Conservation (phyloP, 192 early-diverging fungal genomes). For the Jimgerdemannia flammicorona region DNA sequence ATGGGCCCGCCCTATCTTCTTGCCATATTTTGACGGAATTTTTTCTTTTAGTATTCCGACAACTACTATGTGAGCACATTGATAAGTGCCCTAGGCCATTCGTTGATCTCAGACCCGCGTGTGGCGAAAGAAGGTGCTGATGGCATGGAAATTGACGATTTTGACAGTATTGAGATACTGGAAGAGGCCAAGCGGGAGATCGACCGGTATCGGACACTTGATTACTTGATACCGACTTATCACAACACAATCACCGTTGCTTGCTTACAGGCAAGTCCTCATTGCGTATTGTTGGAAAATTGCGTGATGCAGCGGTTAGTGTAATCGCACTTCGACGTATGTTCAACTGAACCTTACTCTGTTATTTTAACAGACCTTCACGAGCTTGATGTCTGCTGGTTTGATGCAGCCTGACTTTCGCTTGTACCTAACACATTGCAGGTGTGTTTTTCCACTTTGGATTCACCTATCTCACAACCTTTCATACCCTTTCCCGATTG, state of each 20-base stretch:
- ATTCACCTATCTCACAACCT: too few species aligned
- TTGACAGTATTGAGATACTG: conserved; percentile 46
- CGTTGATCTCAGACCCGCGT: conserved; percentile 50
- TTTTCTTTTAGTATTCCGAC: conserved; percentile 58
- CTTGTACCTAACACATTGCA: conserved; percentile 69
- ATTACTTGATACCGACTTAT: conserved; percentile 80
- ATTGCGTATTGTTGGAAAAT: not conserved
- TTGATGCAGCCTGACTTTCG: conserved; percentile 62
- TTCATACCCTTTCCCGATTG: too few species aligned
- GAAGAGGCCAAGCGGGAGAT: conserved; percentile 63
- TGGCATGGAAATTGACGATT: conserved; percentile 31
- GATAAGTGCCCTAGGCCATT: conserved; percentile 67
- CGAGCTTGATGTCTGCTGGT: conserved; percentile 65
- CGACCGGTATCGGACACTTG: conserved; percentile 71
- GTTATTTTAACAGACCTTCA: conserved; percentile 36
- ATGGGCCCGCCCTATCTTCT: not conserved
- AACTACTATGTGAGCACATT: conserved; percentile 71
- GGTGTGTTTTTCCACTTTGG: conserved; percentile 17
- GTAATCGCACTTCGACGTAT: not conserved
- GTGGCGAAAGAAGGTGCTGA: conserved; percentile 15
- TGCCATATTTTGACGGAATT: not conserved
- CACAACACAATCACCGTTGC: conserved; percentile 81
- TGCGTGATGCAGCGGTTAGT: too few species aligned
- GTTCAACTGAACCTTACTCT: conserved; percentile 11
- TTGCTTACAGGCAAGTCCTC: conserved; percentile 63